Evolutionary conservation across 2,329 filamentous ascomycete genomes (phyloP).

Genomic region (Lecanicillium sp.): DNA sequence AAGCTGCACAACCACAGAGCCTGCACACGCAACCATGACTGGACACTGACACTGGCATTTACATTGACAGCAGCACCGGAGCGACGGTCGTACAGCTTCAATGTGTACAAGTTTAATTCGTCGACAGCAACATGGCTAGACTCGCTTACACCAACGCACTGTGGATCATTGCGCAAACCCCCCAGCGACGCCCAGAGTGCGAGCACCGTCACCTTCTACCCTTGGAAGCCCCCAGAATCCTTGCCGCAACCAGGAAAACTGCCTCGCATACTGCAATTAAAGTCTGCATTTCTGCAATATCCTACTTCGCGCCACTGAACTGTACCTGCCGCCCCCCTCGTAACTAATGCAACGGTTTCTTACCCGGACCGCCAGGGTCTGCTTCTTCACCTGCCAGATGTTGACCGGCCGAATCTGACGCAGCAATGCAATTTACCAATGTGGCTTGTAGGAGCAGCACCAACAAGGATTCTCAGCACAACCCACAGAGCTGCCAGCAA

Average conservation of each 20-base stretch:
- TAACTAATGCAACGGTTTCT: not conserved
- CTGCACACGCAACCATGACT: too few relatives aligned
- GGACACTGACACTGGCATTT: too few relatives aligned
- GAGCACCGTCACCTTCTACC: too few relatives aligned
- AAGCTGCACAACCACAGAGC: too few relatives aligned
- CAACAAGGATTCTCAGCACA: not conserved
- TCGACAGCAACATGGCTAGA: not conserved
- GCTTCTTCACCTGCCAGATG: not conserved
- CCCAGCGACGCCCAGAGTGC: too few relatives aligned
- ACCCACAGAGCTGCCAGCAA: too few relatives aligned
- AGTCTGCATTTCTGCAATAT: not conserved
- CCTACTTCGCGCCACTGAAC: not conserved
- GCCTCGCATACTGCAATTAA: not conserved
- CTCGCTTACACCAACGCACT: not conserved
- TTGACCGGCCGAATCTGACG: not conserved
- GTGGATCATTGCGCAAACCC: too few relatives aligned
- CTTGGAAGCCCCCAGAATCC: too few relatives aligned
- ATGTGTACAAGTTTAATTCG: too few relatives aligned
- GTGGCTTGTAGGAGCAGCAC: not conserved
- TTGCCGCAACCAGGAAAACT: not conserved
- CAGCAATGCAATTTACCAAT: not conserved
- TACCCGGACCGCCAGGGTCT: not conserved
- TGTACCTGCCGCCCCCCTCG: too few relatives aligned
- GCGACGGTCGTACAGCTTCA: too few relatives aligned
- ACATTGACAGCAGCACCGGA: too few relatives aligned